phyloP scores from a whole-genome alignment of 208 protist species.

The Plasmodiophora brassicae region DNA sequence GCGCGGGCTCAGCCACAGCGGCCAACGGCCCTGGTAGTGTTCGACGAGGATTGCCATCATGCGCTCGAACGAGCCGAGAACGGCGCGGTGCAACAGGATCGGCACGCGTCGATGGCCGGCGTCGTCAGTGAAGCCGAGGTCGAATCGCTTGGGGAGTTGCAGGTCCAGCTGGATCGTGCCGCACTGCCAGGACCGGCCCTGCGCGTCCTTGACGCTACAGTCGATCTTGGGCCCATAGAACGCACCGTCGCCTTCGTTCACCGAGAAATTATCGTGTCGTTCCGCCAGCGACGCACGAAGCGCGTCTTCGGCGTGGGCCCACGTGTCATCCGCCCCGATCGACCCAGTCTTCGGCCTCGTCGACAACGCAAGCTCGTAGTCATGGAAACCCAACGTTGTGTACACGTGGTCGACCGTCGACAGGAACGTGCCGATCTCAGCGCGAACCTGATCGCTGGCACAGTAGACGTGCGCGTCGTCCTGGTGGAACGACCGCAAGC shows the following conservation, averaged over 20 bases:
- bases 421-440: slow-evolving; percentile 49
- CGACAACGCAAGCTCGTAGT: not conserved
- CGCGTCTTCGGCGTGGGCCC: not conserved
- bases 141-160: slow-evolving; percentile 93
- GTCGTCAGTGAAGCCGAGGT: slow-evolving; percentile 77
- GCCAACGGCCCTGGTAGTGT: slow-evolving; percentile 7
- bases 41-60: slow-evolving; percentile 89
- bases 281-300: not conserved
- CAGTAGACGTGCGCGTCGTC: slow-evolving; percentile 99
- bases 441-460: slow-evolving; percentile 78
- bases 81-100: slow-evolving; percentile 93
- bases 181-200: slow-evolving; percentile 87
- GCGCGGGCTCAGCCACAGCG: slow-evolving; percentile 30
- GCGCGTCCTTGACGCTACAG: slow-evolving; percentile 78
- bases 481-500: slow-evolving; percentile 89
- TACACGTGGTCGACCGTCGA: slow-evolving; percentile 4
- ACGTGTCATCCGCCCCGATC: not conserved
- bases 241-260: slow-evolving; percentile 96
- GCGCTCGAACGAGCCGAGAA: slow-evolving; percentile 95
- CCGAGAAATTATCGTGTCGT: slow-evolving; percentile 66
- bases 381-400: not conserved
- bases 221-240: slow-evolving; percentile 99
- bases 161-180: slow-evolving; percentile 99
- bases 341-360: not conserved
- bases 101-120: not conserved